phyloP scores from a whole-genome alignment of 495 filamentous ascomycete genomes.

The Endocarpon pusillum region DNA sequence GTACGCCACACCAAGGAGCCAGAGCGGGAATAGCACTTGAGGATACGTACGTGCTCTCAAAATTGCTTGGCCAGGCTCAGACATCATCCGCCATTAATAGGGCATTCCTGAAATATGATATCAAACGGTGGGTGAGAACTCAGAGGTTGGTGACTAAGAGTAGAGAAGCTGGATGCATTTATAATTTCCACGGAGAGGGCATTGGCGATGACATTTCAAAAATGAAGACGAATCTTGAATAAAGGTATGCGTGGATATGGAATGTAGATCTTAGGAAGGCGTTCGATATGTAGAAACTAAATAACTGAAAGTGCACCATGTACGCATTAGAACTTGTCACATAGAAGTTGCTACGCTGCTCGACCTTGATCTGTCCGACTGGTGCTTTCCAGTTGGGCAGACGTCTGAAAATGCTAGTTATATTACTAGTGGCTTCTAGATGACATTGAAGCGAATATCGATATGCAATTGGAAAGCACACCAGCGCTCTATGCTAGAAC shows the following conservation, averaged over 20 bases:
- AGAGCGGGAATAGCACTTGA: conserved; percentile 54
- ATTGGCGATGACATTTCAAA: conserved; percentile 6
- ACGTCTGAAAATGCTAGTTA: too few relatives aligned
- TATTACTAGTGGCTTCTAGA: too few relatives aligned
- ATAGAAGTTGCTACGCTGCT: too few relatives aligned
- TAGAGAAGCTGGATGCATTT: conserved; percentile 12
- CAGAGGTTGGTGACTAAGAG: conserved; percentile 23
- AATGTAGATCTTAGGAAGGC: conserved; percentile 7
- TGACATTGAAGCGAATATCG: too few relatives aligned
- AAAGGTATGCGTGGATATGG: conserved; percentile 11
- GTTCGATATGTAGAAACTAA: conserved; percentile 2
- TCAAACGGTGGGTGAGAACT: conserved; percentile 33
- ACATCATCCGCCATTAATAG: conserved; percentile 15
- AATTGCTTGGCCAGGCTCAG: conserved; percentile 29
- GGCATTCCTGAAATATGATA: conserved; percentile 48
- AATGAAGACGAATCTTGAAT: conserved; percentile 3
- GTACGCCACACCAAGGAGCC: conserved; percentile 51
- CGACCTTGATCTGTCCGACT: too few relatives aligned
- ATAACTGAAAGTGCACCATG: too few relatives aligned
- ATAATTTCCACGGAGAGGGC: conserved; percentile 10
- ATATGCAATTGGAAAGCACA: too few relatives aligned
- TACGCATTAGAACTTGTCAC: too few relatives aligned
- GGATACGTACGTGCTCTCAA: conserved; percentile 42
- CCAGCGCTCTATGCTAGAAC: too few relatives aligned
- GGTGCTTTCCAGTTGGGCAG: too few relatives aligned